Evolutionary conservation across 2,329 filamentous ascomycete species (phyloP).

Genomic region (Trichocomaceae sp.): DNA sequence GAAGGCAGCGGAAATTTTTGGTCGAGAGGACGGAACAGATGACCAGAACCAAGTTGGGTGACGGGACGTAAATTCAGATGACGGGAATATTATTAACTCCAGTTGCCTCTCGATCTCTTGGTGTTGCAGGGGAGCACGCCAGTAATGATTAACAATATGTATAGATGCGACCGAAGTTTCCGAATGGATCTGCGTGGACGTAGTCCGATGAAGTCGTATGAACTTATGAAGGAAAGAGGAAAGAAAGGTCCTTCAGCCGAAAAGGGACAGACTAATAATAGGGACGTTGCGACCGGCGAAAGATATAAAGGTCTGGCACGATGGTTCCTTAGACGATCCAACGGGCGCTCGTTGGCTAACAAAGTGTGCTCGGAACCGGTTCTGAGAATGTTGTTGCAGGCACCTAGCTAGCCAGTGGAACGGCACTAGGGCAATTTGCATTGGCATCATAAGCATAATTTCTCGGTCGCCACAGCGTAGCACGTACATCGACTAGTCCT

Average conservation of each 20-base stretch:
- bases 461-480: background rate
- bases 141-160: background rate
- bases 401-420: background rate
- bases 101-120: background rate
- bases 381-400: constrained; percentile 8
- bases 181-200: no score
- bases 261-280: background rate
- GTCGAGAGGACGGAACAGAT: background rate
- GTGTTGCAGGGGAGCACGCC: background rate
- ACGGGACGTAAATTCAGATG: background rate
- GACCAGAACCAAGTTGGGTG: background rate
- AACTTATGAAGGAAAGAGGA: no score
- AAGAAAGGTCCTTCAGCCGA: no score
- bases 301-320: background rate
- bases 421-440: constrained; percentile 6
- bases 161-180: background rate
- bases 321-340: background rate
- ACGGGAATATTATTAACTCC: no score
- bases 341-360: constrained; percentile 11
- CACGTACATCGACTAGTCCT: background rate
- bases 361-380: constrained; percentile 10
- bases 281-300: background rate
- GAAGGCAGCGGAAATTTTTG: background rate
- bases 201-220: no score
- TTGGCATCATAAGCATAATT: background rate